phyloP scores from a whole-genome alignment of 495 filamentous ascomycete genomes.

The Bathelium albidoporum region DNA sequence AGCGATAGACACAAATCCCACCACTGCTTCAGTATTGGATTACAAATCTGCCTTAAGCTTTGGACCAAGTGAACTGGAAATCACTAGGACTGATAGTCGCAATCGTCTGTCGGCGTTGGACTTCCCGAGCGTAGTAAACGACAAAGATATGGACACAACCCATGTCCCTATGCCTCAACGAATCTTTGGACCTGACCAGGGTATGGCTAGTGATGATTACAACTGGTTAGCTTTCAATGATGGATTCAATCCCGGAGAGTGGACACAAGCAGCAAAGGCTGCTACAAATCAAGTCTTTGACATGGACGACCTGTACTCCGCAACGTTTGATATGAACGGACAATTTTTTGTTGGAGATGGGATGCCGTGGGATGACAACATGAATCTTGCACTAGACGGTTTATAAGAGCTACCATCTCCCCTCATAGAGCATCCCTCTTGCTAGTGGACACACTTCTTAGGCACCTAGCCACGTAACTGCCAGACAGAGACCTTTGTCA shows the following conservation, averaged over 20 bases:
- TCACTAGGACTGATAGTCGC: not conserved
- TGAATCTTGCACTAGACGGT: not conserved
- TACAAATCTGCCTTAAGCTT: not conserved
- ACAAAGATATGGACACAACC: not conserved
- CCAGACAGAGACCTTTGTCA: no score
- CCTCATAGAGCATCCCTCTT: no score
- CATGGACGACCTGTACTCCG: not conserved
- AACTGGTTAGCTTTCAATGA: not conserved
- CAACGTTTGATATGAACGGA: not conserved
- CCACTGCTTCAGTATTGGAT: not conserved
- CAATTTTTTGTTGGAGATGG: not conserved
- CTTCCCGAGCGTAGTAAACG: not conserved
- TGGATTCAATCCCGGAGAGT: not conserved
- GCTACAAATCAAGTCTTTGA: not conserved
- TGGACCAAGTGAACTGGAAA: not conserved
- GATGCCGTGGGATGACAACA: not conserved
- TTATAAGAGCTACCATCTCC: no score
- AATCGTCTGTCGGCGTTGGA: not conserved
- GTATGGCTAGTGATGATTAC: not conserved
- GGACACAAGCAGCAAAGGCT: not conserved
- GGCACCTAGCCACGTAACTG: no score
- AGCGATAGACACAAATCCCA: not conserved
- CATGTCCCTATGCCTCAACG: not conserved
- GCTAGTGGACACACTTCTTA: no score
- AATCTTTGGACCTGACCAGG: not conserved